These are phyloP conservation scores for Cucumis sativus DNA, from an alignment of 306 rosid species.

Conservation along the genomic window DNA sequence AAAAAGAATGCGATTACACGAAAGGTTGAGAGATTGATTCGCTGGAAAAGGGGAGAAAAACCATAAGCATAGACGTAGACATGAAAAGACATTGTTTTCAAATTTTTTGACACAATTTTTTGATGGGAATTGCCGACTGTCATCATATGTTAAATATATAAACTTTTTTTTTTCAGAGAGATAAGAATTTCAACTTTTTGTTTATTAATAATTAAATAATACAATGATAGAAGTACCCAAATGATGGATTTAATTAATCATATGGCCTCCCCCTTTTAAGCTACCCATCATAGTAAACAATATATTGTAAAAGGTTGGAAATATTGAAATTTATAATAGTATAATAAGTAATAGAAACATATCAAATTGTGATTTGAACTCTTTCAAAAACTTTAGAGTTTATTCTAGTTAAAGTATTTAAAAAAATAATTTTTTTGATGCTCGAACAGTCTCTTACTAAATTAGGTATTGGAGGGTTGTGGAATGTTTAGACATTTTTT, in stretches of 20 bases:
- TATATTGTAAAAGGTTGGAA: not conserved
- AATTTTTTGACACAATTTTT: not conserved
- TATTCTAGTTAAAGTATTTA: too few species aligned
- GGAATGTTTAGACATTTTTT: too few species aligned
- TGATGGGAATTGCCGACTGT: constrained; percentile 2
- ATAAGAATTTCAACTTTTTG: not conserved
- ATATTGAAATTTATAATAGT: not conserved
- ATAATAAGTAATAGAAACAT: not conserved
- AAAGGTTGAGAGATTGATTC: not conserved
- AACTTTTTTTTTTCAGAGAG: not conserved
- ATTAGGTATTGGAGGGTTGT: too few species aligned
- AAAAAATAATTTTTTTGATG: too few species aligned
- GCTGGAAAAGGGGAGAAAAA: not conserved
- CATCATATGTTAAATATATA: not conserved
- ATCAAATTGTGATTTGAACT: not conserved
- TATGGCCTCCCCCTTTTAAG: not conserved
- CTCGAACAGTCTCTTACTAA: too few species aligned
- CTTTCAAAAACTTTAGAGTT: too few species aligned
- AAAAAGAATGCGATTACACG: not conserved
- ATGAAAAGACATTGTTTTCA: not conserved
- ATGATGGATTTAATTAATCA: not conserved
- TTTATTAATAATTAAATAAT: not conserved
- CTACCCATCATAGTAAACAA: not conserved
- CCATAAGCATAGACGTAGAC: not conserved
- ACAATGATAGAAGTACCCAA: not conserved